Evolutionary conservation across 2,329 filamentous ascomycete genomes (phyloP), one percentile per base, ranked within the genome.

Genomic region (Aspergillus neoniger): DNA sequence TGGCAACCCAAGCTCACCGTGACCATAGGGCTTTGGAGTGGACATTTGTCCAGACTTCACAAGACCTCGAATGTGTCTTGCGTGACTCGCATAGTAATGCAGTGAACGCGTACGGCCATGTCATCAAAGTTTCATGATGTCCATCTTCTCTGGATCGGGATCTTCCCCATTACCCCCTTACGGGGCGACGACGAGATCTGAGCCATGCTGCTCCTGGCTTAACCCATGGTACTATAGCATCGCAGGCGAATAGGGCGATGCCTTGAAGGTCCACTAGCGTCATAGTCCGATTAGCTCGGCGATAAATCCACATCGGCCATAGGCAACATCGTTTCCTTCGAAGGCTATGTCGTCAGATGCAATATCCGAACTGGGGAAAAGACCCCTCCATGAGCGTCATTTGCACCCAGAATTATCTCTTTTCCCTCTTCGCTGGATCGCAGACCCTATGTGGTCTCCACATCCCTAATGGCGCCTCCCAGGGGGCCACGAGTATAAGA

Each of bases 231-330:
- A 44, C 41, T 2, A 23, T 49, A 7, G 15, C 44, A 8, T 23
- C 23, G 21, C 44, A 49, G 12, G 23, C 21, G 25, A 28, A 48
- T 49, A 15, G 47, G 25, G n/a, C 47, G 47, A 30, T n/a, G n/a
- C 7, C 7, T 32, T 17, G n/a, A 25, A 8, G 32, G 25, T 17
- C 32, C 7, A 50, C 25, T 50, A 50, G 47, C 47, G 47, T 50
- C 47, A 50, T 50, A 30, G 47, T 30, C 25, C 15, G 47, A 50
- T 50, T 50, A 50, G 47, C 47, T 50, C 47, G 28, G 17, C 47
- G 47, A 50, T 50, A 30, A 30, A 30, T 28, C 47, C 47, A 28
- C 47, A 50, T 50, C 47, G n/a, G 47, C 47, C 15, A 32, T 19
- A 50, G 47, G 47, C 47, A 50, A 28, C 47, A 50, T 50, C 25